phyloP scores from a whole-genome alignment of 306 rosid species.

The Sicyos edulis region DNA sequence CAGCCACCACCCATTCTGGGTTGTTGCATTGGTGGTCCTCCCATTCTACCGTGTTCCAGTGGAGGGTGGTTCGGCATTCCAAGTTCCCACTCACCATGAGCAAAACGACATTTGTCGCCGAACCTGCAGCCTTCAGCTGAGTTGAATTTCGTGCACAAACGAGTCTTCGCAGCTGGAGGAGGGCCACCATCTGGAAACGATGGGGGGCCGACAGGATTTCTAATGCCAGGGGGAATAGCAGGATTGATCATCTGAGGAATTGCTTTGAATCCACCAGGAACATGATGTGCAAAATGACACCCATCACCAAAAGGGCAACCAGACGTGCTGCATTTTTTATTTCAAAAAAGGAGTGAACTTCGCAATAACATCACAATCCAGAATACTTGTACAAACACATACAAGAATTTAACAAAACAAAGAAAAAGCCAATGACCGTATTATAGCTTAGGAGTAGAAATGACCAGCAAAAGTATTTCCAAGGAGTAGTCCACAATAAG shows the following conservation, averaged over 20 bases:
- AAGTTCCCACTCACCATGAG: constrained; percentile 78
- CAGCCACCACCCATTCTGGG: constrained; percentile 50
- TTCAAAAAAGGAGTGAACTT: constrained; percentile 11
- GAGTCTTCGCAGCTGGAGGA: constrained; percentile 68
- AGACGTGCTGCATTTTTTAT: constrained; percentile 58
- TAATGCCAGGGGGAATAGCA: constrained; percentile 42
- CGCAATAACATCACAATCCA: background rate
- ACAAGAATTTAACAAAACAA: background rate
- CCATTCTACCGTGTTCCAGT: constrained; percentile 45
- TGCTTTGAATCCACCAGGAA: constrained; percentile 78
- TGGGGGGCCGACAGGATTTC: constrained; percentile 46
- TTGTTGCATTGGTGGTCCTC: constrained; percentile 35
- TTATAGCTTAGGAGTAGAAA: background rate
- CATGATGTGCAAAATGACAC: constrained; percentile 75
- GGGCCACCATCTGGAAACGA: constrained; percentile 67
- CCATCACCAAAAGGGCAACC: constrained; percentile 96
- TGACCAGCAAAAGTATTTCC: background rate
- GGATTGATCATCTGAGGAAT: constrained; percentile 59
- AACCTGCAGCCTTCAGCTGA: constrained; percentile 80
- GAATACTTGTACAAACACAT: background rate
- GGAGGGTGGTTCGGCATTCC: constrained; percentile 60
- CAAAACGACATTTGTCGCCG: constrained; percentile 76
- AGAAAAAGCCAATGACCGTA: background rate
- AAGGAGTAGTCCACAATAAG: background rate
- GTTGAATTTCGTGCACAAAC: constrained; percentile 74